phyloP scores from a whole-genome alignment of 805 yeast genomes.

The Monosporozyma aquatica region DNA sequence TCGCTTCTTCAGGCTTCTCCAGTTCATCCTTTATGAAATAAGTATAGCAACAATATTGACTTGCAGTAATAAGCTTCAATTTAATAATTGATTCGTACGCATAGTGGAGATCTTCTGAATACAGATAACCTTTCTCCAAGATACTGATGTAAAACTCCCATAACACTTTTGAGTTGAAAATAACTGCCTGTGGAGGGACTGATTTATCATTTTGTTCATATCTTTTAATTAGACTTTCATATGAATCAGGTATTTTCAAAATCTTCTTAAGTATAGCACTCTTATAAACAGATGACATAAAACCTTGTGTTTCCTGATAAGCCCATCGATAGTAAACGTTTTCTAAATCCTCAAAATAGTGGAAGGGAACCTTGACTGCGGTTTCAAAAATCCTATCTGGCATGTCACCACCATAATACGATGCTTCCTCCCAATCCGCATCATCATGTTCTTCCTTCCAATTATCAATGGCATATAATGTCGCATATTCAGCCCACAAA shows the following conservation, averaged over 20 bases:
- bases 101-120: conserved; percentile 17
- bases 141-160: conserved; percentile 73
- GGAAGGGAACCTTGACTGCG: conserved; percentile 63
- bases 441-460: conserved; percentile 43
- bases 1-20: conserved; percentile 26
- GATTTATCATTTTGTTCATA: conserved; percentile 10
- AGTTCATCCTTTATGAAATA: conserved; percentile 37
- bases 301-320: conserved; percentile 52
- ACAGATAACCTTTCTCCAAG: conserved; percentile 39
- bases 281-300: conserved; percentile 44
- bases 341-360: conserved; percentile 52
- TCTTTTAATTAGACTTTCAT: conserved; percentile 19
- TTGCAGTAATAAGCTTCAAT: conserved; percentile 65
- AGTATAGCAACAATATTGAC: conserved; percentile 56
- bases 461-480: too few relatives aligned
- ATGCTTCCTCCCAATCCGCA: conserved; percentile 56
- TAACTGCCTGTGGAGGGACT: conserved; percentile 46
- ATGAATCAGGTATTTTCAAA: conserved; percentile 32
- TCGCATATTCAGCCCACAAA: conserved; percentile 66
- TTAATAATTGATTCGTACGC: conserved; percentile 48
- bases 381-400: conserved; percentile 53
- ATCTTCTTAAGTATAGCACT: conserved; percentile 38
- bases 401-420: too few relatives aligned
- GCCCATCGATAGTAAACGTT: conserved; percentile 71
- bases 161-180: conserved; percentile 51